These are phyloP conservation scores for Nakazawaea populi DNA, from an alignment of 805 yeast genomes.

Conservation along the genomic window DNA sequence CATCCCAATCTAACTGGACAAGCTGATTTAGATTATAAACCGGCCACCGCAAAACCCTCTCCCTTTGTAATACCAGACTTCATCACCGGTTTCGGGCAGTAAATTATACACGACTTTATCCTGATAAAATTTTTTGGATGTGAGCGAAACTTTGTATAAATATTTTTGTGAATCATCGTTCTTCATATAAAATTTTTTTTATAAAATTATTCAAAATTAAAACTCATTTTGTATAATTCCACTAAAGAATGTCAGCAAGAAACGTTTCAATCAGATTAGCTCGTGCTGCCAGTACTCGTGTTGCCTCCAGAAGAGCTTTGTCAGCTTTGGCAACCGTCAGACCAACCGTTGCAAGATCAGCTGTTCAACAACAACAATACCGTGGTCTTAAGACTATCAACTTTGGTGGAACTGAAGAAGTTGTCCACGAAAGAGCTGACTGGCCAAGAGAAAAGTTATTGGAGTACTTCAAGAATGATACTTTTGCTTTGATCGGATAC, in stretches of 20 bases:
- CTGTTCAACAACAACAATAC: conserved; percentile 23
- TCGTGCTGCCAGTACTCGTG: conserved; percentile 36
- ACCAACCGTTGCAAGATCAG: conserved; percentile 37
- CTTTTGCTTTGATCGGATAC: conserved; percentile 96
- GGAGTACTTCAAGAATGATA: conserved; percentile 96
- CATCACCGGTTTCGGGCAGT: background rate
- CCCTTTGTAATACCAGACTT: too few species aligned
- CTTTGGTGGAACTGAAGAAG: conserved; percentile 93
- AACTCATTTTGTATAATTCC: background rate
- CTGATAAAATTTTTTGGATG: background rate
- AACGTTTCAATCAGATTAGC: conserved; percentile 43
- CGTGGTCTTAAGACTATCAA: conserved; percentile 96
- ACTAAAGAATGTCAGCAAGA: conserved; percentile 31
- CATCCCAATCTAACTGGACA: background rate
- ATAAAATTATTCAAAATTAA: background rate
- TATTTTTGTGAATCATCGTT: background rate
- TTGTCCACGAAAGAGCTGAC: conserved; percentile 97
- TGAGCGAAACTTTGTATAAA: background rate
- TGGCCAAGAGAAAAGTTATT: conserved; percentile 98
- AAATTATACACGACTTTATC: background rate
- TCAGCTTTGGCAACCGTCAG: conserved; percentile 40
- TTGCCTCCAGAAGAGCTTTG: conserved; percentile 55
- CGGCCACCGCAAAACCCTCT: too few species aligned
- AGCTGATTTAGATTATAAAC: too few species aligned
- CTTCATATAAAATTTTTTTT: background rate